These are phyloP conservation scores for Infundibulicybe gibba DNA, from an alignment of 768 basidiomycete genomes.

Conservation along the genomic window DNA sequence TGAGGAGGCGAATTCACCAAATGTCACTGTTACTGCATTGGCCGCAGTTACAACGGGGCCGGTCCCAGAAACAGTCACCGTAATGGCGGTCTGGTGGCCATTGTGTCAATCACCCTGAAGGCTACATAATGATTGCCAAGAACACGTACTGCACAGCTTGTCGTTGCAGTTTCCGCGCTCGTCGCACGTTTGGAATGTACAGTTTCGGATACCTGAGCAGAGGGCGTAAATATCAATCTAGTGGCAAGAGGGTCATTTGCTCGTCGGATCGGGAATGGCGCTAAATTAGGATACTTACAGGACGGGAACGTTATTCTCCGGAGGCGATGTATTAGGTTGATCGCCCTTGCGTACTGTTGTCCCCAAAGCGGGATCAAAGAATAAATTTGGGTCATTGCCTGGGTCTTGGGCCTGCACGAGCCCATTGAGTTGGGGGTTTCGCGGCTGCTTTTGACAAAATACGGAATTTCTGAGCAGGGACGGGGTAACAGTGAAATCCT, in stretches of 20 bases:
- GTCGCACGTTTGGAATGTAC: no score
- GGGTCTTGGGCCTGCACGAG: conserved; percentile 52
- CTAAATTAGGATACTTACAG: conserved; percentile 6
- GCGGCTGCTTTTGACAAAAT: conserved; percentile 52
- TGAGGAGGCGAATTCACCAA: conserved; percentile 15
- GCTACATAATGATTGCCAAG: background rate
- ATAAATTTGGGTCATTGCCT: conserved; percentile 46
- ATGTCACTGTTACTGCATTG: conserved; percentile 23
- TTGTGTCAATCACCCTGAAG: background rate
- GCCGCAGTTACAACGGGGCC: conserved; percentile 21
- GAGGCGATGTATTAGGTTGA: conserved; percentile 46
- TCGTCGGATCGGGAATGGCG: no score
- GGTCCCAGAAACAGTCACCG: conserved; percentile 28
- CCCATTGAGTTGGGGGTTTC: conserved; percentile 44
- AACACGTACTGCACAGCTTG: conserved; percentile 16
- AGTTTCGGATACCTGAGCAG: conserved; percentile 1
- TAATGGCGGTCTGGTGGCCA: conserved; percentile 22
- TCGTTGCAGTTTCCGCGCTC: no score
- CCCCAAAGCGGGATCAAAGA: conserved; percentile 41
- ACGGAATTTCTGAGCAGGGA: conserved; percentile 49
- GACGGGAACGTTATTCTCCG: conserved; percentile 25
- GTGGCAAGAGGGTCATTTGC: background rate
- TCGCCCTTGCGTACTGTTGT: conserved; percentile 40
- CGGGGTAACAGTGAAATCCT: conserved; percentile 54
- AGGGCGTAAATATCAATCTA: background rate